Base-by-base conservation (phyloP, 352 stramenopile species). In the Phytopythium vexans region DNA sequence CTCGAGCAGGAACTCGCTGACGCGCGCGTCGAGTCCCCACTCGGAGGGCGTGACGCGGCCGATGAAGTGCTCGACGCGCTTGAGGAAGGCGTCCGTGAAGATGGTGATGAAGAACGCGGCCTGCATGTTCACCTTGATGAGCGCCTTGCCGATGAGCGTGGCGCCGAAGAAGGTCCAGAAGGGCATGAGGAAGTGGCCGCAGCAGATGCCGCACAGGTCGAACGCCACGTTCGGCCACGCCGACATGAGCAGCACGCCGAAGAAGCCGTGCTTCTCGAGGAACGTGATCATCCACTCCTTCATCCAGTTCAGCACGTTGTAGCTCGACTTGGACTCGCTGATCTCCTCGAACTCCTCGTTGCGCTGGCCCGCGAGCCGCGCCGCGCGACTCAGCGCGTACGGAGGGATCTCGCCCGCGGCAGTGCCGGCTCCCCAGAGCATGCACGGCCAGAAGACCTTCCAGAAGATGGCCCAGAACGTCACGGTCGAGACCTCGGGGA, bases 121-220 rank as follows among this genome's bases (percentile, higher is more conserved):
- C 67, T 97, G 89, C 56, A 95, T 66, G 58, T 93, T 95, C 40
- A 95, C 89, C 66, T 97, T 97, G 72, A 97, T 94, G 44, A 95
- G 76, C 46, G 88, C 86, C 72, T 97, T 98, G 58, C 93, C 93
- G 33, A 98, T 94, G 33, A 98, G 74, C 49, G 92, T 98, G 15
- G 92, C 93, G 21, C 85, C 82, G 61, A 98, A 98, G 64, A 98
- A 98, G 8, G 91, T 97, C 87, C 85, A 97, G 62, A 98, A 98
- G 27, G 91, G 87, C 82, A 98, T 96, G 51, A 96, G 72, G 56
- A 97, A 96, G 65, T 97, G 89, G 49, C 93, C 93, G 57, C 93
- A 98, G 70, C 88, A 97, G 56, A 98, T 97, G 45, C 93, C 93
- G 60, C 89, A 97, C 1, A 98, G 74, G 56, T 98, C 93, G 61